phyloP scores from a whole-genome alignment of 1,284 basidiomycete genomes.

The Rhodofomes roseus region DNA sequence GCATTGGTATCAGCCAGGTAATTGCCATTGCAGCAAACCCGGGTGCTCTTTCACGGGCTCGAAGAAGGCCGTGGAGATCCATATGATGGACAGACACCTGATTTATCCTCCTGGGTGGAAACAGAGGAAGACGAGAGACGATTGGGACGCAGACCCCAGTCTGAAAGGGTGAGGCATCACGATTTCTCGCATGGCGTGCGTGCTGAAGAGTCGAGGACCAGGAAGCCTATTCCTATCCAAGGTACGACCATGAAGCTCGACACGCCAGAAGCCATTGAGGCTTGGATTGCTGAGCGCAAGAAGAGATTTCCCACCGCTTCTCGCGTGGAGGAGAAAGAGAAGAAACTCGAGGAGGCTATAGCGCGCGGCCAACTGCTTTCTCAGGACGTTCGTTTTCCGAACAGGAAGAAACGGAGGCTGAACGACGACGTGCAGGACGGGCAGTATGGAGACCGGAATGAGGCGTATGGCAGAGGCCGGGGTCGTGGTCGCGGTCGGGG shows the following conservation, averaged over 20 bases:
- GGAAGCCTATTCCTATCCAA: constrained; percentile 73
- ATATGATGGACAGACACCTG: constrained; percentile 90
- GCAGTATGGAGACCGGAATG: constrained; percentile 23
- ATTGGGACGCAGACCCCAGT: constrained; percentile 77
- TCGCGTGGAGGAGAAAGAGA: constrained; percentile 74
- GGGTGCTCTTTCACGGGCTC: constrained; percentile 77
- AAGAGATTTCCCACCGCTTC: constrained; percentile 75
- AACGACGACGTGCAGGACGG: constrained; percentile 27
- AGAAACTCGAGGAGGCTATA: constrained; percentile 69
- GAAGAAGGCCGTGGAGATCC: constrained; percentile 70
- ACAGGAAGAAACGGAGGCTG: constrained; percentile 28
- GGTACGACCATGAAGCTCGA: constrained; percentile 78
- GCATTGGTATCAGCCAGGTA: constrained; percentile 62
- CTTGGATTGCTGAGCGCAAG: constrained; percentile 87
- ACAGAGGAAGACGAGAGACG: constrained; percentile 51
- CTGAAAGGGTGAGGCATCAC: constrained; percentile 56
- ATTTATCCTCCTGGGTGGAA: constrained; percentile 79
- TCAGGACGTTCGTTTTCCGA: constrained; percentile 38
- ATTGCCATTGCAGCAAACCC: constrained; percentile 57
- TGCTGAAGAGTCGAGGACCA: constrained; percentile 21
- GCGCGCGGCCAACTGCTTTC: constrained; percentile 72
- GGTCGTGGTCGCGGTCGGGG: constrained; percentile 33
- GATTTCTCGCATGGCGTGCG: not conserved
- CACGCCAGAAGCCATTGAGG: constrained; percentile 76
- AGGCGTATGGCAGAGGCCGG: constrained; percentile 29